Percentiles rank a stretch among this genome's conserved stretches.
These are phyloP conservation scores for Kondoa subrosea DNA, from an alignment of 768 basidiomycete species.

Conservation along the genomic window DNA sequence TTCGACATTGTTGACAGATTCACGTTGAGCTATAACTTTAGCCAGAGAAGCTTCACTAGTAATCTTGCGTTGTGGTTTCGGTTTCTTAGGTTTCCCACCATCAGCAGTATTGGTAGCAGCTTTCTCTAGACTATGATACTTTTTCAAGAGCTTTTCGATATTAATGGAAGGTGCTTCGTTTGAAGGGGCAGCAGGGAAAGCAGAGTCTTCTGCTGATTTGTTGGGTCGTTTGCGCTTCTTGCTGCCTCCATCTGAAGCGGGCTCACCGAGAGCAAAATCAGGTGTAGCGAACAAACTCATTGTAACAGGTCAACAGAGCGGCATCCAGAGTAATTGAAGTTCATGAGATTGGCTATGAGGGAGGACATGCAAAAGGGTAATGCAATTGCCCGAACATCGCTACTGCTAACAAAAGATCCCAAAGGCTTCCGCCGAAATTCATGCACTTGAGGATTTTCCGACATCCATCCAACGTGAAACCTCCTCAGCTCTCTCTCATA, in stretches of 20 bases:
- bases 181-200: not conserved
- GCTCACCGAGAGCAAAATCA: not conserved
- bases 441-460: too few species aligned
- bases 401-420: too few species aligned
- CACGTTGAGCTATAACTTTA: not conserved
- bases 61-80: not conserved
- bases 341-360: too few species aligned
- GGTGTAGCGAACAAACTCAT: conserved; percentile 1
- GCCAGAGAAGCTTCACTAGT: not conserved
- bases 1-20: not conserved
- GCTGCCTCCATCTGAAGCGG: not conserved
- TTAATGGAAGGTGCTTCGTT: not conserved
- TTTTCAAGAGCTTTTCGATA: conserved; percentile 16
- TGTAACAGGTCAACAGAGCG: too few species aligned
- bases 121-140: conserved; percentile 6
- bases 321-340: too few species aligned
- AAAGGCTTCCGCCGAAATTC: too few species aligned
- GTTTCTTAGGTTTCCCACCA: not conserved
- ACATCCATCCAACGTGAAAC: too few species aligned
- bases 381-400: too few species aligned
- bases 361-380: too few species aligned
- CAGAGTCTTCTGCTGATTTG: not conserved
- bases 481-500: too few species aligned
- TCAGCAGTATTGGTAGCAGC: not conserved
- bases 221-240: not conserved